Percentiles rank a stretch among this genome's conserved stretches.
phyloP scores from a whole-genome alignment of 2,329 filamentous ascomycete genomes.

The Fusarium siculi region DNA sequence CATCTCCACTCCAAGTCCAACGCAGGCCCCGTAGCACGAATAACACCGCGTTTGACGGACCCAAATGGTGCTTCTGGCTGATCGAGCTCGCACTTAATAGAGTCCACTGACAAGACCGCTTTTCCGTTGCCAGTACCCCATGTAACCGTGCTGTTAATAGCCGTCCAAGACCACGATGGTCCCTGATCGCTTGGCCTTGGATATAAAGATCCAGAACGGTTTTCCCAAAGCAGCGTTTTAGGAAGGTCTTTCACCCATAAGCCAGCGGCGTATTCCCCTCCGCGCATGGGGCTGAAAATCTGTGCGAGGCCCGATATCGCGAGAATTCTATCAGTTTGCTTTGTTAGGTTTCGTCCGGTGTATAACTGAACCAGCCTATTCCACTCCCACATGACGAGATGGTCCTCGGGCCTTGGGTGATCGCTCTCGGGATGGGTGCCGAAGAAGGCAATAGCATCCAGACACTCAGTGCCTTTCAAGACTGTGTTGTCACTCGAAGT shows the following conservation, averaged over 20 bases:
- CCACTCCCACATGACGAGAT: too few species aligned
- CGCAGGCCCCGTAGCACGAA: neutral
- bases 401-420: too few species aligned
- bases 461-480: fast-evolving
- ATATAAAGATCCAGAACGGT: fast-evolving
- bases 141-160: neutral
- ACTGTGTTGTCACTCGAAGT: too few species aligned
- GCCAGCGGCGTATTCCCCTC: neutral
- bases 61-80: neutral
- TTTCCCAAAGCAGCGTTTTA: neutral
- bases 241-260: neutral
- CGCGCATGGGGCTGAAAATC: neutral
- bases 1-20: neutral
- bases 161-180: neutral
- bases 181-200: neutral
- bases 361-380: neutral
- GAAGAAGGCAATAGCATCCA: neutral
- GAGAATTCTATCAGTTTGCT: neutral
- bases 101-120: neutral
- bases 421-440: neutral
- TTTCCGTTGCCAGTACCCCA: too few species aligned
- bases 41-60: fast-evolving
- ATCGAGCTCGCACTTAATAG: neutral
- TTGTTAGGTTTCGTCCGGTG: neutral
- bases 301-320: neutral